Evolutionary conservation across 2,329 filamentous ascomycete genomes (phyloP).

Genomic region (Hypoxylon sp.): DNA sequence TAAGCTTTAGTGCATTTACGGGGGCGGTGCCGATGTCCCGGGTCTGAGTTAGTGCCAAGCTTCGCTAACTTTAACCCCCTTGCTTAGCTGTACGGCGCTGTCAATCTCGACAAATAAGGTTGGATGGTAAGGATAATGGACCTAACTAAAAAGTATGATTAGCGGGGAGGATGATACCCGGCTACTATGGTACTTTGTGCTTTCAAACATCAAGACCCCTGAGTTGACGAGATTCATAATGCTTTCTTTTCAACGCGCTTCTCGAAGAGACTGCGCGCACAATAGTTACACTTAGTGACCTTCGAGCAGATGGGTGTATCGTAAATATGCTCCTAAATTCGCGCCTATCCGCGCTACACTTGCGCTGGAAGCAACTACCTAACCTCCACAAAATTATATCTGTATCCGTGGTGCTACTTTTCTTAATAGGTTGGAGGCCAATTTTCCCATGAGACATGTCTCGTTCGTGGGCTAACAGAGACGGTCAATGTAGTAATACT

Average conservation of each 20-base stretch:
- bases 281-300: conserved; percentile 6
- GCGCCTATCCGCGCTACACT: conserved; percentile 36
- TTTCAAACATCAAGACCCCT: conserved; percentile 24
- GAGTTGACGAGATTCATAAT: conserved; percentile 19
- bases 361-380: conserved; percentile 48
- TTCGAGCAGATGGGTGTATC: conserved; percentile 35
- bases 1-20: neutral
- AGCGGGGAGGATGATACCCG: conserved; percentile 15
- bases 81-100: conserved; percentile 8
- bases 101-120: conserved; percentile 29
- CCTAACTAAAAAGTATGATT: conserved; percentile 14
- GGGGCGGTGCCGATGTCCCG: conserved; percentile 36
- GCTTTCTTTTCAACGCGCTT: conserved; percentile 15
- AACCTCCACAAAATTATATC: conserved; percentile 47
- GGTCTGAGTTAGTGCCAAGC: conserved; percentile 31
- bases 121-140: conserved; percentile 12
- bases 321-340: conserved; percentile 39
- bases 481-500: conserved; percentile 30
- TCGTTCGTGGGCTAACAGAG: conserved; percentile 25
- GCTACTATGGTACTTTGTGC: neutral
- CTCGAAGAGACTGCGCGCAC: neutral
- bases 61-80: conserved; percentile 8
- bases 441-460: neutral
- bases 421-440: conserved; percentile 45
- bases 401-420: conserved; percentile 42